phyloP scores from a whole-genome alignment of 192 early-diverging fungal genomes.

The Helicostylum pulchrum region DNA sequence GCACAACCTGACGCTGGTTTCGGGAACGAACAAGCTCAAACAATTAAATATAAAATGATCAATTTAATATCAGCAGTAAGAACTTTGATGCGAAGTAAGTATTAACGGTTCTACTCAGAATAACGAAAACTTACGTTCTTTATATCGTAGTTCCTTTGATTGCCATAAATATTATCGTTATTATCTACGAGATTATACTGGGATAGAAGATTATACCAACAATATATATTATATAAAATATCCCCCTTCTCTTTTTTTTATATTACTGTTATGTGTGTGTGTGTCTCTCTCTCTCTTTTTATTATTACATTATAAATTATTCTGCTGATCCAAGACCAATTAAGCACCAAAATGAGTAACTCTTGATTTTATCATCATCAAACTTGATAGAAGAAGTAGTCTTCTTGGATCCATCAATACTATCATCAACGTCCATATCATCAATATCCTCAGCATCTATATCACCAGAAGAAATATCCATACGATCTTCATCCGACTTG shows the following conservation, averaged over 20 bases:
- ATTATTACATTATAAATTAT: neutral
- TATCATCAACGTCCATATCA: constrained; percentile 28
- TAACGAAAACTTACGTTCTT: neutral
- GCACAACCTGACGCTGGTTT: constrained; percentile 52
- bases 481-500: constrained; percentile 39
- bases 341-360: constrained; percentile 57
- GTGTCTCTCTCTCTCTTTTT: too few relatives aligned
- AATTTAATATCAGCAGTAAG: constrained; percentile 88
- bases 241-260: neutral
- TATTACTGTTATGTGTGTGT: neutral
- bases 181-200: constrained; percentile 78
- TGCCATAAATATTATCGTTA: constrained; percentile 72
- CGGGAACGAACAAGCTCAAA: constrained; percentile 57
- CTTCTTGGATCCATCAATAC: constrained; percentile 24
- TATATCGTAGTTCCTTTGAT: constrained; percentile 70
- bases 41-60: constrained; percentile 77
- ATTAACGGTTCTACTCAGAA: neutral
- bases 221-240: too few relatives aligned
- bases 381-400: constrained; percentile 28
- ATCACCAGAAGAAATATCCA: constrained; percentile 35
- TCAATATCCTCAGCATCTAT: constrained; percentile 37
- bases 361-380: constrained; percentile 41
- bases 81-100: constrained; percentile 83
- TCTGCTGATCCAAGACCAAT: constrained; percentile 50
- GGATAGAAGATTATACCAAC: constrained; percentile 55